These are phyloP conservation scores for Naganishia sp. DNA, from an alignment of 1,284 basidiomycete species.

Conservation along the genomic window DNA sequence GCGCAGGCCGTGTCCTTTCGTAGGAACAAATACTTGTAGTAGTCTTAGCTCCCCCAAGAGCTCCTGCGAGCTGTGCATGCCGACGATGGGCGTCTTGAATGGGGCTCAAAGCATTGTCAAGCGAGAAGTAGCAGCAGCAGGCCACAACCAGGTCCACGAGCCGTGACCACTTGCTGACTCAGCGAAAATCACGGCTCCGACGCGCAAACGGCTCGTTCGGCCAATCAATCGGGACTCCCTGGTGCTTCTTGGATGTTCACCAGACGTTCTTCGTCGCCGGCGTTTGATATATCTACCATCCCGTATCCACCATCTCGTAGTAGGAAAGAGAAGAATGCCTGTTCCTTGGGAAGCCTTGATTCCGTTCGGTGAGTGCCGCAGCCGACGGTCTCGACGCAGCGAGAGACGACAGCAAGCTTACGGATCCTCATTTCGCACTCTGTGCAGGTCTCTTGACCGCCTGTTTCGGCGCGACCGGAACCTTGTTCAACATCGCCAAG, in stretches of 20 bases:
- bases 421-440: neutral
- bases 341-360: conserved; percentile 93
- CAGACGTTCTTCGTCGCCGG: neutral
- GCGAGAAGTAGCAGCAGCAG: too few relatives aligned
- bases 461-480: conserved; percentile 87
- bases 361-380: conserved; percentile 71
- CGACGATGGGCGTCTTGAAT: too few relatives aligned
- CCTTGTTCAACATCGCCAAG: conserved; percentile 74
- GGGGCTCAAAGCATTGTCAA: too few relatives aligned
- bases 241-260: neutral
- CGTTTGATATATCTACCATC: too few relatives aligned
- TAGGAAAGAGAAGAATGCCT: conserved; percentile 63
- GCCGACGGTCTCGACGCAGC: neutral
- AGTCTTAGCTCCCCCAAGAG: too few relatives aligned
- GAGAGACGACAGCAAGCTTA: neutral
- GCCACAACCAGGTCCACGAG: too few relatives aligned
- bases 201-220: neutral
- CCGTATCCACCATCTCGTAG: neutral
- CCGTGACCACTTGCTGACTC: neutral
- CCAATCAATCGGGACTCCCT: conserved; percentile 16
- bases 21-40: too few relatives aligned
- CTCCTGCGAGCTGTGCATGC: too few relatives aligned
- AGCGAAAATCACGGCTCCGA: conserved; percentile 3
- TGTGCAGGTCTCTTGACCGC: conserved; percentile 72
- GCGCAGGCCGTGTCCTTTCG: too few relatives aligned